These are phyloP conservation scores for Backusella mclennaniae DNA, from an alignment of 192 early-diverging fungal species.

Conservation along the genomic window DNA sequence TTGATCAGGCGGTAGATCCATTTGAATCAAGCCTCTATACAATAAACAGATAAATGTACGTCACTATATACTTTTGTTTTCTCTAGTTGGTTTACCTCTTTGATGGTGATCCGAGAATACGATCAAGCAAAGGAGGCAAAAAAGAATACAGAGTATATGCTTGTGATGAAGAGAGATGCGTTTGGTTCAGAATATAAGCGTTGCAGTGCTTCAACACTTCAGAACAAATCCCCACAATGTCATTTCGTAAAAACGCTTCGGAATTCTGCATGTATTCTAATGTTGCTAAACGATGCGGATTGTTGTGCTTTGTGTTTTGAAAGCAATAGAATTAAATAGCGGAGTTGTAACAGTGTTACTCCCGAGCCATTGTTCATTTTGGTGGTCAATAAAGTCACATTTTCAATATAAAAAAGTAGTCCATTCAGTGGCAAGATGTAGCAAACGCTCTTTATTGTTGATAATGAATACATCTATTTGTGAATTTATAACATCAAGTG, in stretches of 20 bases:
- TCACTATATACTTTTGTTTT: background rate
- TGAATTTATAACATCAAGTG: too few species aligned
- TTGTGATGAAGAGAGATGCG: background rate
- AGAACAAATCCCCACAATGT: background rate
- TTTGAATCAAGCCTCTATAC: background rate
- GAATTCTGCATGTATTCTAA: background rate
- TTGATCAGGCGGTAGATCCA: background rate
- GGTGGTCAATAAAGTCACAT: too few species aligned
- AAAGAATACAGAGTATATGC: background rate
- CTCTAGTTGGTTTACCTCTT: background rate
- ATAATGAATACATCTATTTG: too few species aligned
- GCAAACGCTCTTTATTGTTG: too few species aligned
- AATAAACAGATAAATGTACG: background rate
- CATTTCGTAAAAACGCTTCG: background rate
- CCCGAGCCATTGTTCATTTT: background rate
- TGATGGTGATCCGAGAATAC: background rate
- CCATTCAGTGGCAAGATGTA: too few species aligned
- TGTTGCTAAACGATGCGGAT: background rate
- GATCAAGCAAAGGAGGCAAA: background rate
- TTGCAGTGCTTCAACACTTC: background rate
- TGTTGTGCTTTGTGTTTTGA: background rate
- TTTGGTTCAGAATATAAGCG: background rate
- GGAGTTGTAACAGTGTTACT: background rate
- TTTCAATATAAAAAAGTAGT: too few species aligned
- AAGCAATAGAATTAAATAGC: background rate